Evolutionary conservation across 2,329 filamentous ascomycete species (phyloP), one percentile per base, ranked within the genome.

Genomic region (Neopestalotiopsis rosae): DNA sequence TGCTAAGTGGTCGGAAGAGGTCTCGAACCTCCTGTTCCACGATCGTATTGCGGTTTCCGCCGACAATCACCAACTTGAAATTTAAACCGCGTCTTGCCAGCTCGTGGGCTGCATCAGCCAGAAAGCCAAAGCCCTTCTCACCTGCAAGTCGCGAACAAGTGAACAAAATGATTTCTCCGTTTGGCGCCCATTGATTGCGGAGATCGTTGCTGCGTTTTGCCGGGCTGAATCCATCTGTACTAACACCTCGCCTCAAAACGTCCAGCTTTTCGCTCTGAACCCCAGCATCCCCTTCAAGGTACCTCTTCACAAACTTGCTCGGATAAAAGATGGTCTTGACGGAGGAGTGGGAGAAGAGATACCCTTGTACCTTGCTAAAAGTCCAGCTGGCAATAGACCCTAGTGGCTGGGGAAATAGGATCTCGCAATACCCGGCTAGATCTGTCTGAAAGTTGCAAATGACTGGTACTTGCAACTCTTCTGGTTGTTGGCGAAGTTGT

Each of bases 371-470:
- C 1, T 85, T 80, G 17, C 87, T 85, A 67, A 92, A 88, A 12
- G 90, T 82, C 77, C 86, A 89, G 61, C 90, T 89, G 4, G 89
- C 90, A 68, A 91, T 84, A 12, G 80, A 79, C 73, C 89, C 88
- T 20, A 93, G 81, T 0, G 89, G 89, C 1, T 83, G 80, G 0
- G 90, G 89, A 70, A 93, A 91, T n/a, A 93, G 81, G 65, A 93
- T 91, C 63, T 87, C 85, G 74, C 89, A 90, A 76, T 93, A 93
- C 1, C 90, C 90, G 0, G 89, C 88, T 10, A 93, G 81, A 75
- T 93, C 91, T 1, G 91, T 93, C 78, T 93, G 91, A 72, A 92
- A 93, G 77, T 92, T 93, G 76, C 90, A 87, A 58, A 92, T 83
- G 1, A 91, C 82, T 2, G 87, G 87, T 1, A 90, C 85, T 57